phyloP scores from a whole-genome alignment of 2,329 filamentous ascomycete species.

The Ophiostoma pallidulum region DNA sequence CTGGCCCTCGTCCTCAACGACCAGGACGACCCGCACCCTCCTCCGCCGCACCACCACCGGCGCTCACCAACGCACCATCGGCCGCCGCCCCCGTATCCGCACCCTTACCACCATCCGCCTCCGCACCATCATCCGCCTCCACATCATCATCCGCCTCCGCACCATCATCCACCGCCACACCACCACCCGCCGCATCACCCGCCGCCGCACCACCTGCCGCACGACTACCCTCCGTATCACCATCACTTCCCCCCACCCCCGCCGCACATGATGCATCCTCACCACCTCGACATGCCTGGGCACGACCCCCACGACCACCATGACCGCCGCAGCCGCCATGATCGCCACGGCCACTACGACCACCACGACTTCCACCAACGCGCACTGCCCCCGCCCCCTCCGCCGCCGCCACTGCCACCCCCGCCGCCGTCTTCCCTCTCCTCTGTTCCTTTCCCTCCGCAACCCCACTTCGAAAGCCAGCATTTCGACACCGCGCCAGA shows the following conservation, averaged over 20 bases:
- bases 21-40: conserved; percentile 4
- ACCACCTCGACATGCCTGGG: conserved; percentile 5
- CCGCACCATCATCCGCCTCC: background rate
- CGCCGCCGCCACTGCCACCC: background rate
- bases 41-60: background rate
- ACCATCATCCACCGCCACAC: background rate
- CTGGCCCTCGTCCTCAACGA: conserved; percentile 22
- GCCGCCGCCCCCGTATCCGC: background rate
- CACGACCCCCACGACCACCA: background rate
- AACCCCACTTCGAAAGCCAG: conserved; percentile 1
- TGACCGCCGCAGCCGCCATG: background rate
- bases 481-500: background rate
- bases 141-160: background rate
- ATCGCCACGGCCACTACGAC: background rate
- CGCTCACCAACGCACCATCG: background rate
- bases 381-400: background rate
- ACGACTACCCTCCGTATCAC: conserved; percentile 2
- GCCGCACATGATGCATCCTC: conserved; percentile 4
- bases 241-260: conserved; percentile 1
- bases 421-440: background rate
- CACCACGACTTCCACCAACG: conserved; percentile 4
- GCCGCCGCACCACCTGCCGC: conserved; percentile 1
- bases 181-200: no score
- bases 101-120: background rate
- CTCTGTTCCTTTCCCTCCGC: background rate